These are phyloP conservation scores for Annulohypoxylon moriforme DNA, from an alignment of 495 filamentous ascomycete species.

Conservation along the genomic window DNA sequence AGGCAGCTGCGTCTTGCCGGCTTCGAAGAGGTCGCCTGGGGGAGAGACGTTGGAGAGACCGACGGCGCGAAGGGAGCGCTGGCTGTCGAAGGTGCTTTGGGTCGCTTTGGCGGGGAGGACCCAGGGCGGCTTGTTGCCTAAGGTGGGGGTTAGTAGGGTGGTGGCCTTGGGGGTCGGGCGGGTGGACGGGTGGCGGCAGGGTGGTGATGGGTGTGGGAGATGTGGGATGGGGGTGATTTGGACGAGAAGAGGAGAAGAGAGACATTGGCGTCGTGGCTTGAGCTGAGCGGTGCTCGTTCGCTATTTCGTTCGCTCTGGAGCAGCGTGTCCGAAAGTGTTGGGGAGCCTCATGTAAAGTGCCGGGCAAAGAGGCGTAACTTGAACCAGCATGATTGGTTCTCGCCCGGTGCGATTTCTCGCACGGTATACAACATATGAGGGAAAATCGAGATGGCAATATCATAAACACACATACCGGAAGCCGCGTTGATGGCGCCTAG, in stretches of 20 bases:
- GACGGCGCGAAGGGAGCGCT: constrained; percentile 66
- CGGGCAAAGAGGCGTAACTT: neutral
- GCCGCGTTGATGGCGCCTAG: constrained; percentile 77
- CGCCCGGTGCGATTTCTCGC: neutral
- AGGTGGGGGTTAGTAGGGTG: neutral
- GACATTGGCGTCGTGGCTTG: neutral
- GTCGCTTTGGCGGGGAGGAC: constrained; percentile 71
- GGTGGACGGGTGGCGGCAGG: neutral
- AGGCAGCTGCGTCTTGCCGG: constrained; percentile 58
- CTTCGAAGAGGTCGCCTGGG: constrained; percentile 55
- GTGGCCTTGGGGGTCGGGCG: neutral
- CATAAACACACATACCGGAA: constrained; percentile 59
- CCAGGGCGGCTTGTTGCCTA: constrained; percentile 81
- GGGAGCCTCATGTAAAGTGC: neutral
- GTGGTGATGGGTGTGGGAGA: neutral
- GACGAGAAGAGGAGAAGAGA: neutral
- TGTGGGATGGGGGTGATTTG: neutral
- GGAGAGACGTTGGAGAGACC: constrained; percentile 57
- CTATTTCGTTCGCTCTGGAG: too few species aligned
- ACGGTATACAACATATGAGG: neutral
- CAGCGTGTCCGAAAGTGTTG: too few species aligned
- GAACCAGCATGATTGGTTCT: neutral
- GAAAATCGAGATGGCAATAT: constrained; percentile 1
- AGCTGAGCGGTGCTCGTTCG: neutral
- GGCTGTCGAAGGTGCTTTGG: constrained; percentile 65